Evolutionary conservation across 202 grass and related monocot species (phyloP).

Genomic region (Zizania palustris): DNA sequence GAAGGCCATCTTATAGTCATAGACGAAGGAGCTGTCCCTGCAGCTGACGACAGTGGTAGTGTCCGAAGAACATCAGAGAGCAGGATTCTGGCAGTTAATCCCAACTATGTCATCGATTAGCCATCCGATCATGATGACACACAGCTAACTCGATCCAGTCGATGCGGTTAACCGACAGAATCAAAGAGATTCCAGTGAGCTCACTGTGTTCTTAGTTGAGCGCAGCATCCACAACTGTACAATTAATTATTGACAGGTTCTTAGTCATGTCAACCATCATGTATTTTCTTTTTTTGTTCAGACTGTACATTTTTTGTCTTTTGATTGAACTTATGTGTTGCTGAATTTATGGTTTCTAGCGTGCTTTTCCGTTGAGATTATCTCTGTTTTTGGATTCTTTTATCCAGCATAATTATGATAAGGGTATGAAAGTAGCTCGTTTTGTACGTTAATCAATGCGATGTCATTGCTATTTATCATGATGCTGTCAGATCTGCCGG

Average conservation of each 20-base stretch:
- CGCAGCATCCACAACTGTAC: constrained; percentile 24
- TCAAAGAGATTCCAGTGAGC: background rate
- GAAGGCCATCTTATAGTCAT: constrained; percentile 98
- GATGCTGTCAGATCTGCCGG: no score
- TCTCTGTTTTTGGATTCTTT: no score
- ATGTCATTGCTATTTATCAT: no score
- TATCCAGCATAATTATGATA: no score
- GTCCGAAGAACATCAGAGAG: constrained; percentile 50
- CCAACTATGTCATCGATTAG: constrained; percentile 93
- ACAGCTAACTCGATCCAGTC: constrained; percentile 27
- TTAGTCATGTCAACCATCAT: background rate
- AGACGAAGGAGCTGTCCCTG: constrained; percentile 54
- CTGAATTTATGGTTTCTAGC: background rate
- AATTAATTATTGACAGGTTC: background rate
- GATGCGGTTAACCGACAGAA: constrained; percentile 20
- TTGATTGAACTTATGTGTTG: background rate
- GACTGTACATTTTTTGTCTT: constrained; percentile 6
- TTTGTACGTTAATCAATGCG: no score
- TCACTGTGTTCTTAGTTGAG: background rate
- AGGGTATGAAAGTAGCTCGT: no score
- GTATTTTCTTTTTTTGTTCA: background rate
- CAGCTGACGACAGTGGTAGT: constrained; percentile 36
- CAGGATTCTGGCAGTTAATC: constrained; percentile 84
- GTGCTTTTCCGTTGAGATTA: no score
- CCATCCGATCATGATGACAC: background rate